These are phyloP conservation scores for Tillandsia fasciculata DNA, from an alignment of 176 grass and related monocot genomes.

Conservation along the genomic window DNA sequence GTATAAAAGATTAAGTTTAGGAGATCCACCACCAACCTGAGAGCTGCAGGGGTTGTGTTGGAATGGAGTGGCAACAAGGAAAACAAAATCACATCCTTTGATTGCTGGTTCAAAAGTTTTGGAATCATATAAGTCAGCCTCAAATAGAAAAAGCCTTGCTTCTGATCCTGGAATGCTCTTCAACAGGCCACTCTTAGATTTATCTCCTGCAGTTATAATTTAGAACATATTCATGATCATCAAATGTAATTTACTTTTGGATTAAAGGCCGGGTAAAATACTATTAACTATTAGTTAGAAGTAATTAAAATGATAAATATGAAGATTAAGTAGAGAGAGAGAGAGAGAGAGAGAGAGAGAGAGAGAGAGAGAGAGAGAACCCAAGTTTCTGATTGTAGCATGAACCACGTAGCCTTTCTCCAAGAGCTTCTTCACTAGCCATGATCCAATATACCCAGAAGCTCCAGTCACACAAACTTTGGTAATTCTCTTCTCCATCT, in stretches of 20 bases:
- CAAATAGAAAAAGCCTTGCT: constrained; percentile 42
- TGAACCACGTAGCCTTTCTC: constrained; percentile 23
- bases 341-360: too few species aligned
- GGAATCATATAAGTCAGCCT: constrained; percentile 51
- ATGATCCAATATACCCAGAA: constrained; percentile 31
- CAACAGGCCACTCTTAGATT: constrained; percentile 34
- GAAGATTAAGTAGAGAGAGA: neutral
- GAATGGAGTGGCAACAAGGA: constrained; percentile 49
- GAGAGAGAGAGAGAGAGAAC: constrained; percentile 15
- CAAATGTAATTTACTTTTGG: neutral
- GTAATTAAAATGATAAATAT: neutral
- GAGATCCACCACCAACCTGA: constrained; percentile 26
- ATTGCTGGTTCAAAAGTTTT: constrained; percentile 45
- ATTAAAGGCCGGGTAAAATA: too few species aligned
- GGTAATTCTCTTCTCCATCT: constrained; percentile 11
- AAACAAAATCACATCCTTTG: constrained; percentile 49
- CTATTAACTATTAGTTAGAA: too few species aligned
- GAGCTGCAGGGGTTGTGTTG: constrained; percentile 19
- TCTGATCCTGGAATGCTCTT: constrained; percentile 30
- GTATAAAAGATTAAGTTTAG: neutral
- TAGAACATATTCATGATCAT: neutral
- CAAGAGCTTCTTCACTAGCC: constrained; percentile 33
- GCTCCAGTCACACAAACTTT: constrained; percentile 34
- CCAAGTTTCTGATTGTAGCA: constrained; percentile 30
- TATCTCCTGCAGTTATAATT: constrained; percentile 21